These are phyloP conservation scores for Pleurotus platypus DNA, from an alignment of 768 basidiomycete genomes.

Conservation along the genomic window DNA sequence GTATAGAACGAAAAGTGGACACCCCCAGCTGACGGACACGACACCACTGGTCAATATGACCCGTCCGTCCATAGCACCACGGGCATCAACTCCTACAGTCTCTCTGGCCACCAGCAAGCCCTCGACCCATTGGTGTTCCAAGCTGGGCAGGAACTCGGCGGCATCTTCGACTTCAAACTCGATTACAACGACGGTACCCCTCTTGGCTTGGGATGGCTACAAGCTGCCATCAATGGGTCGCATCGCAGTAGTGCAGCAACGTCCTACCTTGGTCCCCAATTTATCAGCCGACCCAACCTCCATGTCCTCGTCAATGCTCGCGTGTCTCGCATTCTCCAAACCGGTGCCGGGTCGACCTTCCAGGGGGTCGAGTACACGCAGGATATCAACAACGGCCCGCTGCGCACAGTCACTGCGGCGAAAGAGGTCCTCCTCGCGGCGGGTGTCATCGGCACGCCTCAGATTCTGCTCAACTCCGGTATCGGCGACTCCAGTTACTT, in stretches of 20 bases:
- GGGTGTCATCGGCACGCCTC: slow-evolving; percentile 47
- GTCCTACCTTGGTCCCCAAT: slow-evolving; percentile 21
- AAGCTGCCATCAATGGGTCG: slow-evolving; percentile 14
- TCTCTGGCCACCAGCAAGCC: slow-evolving; percentile 17
- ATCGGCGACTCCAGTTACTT: slow-evolving; percentile 29
- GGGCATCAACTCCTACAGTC: slow-evolving; percentile 21
- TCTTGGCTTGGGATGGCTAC: slow-evolving; percentile 23
- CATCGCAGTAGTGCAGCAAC: slow-evolving; percentile 19
- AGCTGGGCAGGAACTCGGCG: slow-evolving; percentile 16
- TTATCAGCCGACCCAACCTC: slow-evolving; percentile 20
- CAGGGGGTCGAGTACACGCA: slow-evolving; percentile 25
- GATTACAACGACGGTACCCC: slow-evolving; percentile 27
- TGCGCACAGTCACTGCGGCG: slow-evolving; percentile 43
- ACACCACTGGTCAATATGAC: slow-evolving; percentile 24
- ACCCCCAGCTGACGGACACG: slow-evolving; percentile 22
- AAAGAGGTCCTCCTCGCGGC: slow-evolving; percentile 56
- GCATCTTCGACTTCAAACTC: slow-evolving; percentile 22
- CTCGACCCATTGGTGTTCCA: slow-evolving; percentile 18
- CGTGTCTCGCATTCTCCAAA: slow-evolving; percentile 11
- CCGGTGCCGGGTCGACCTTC: slow-evolving; percentile 7
- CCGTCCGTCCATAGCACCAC: slow-evolving; percentile 21
- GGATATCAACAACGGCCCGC: slow-evolving; percentile 20
- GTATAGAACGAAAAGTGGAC: slow-evolving; percentile 25
- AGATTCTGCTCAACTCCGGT: slow-evolving; percentile 50
- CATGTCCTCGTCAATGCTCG: slow-evolving; percentile 17